A percentile compares a stretch with the other conserved stretches of the same genome.
Evolutionary conservation across 257 asterid species (phyloP).

Genomic region (Lavandula angustifolia): DNA sequence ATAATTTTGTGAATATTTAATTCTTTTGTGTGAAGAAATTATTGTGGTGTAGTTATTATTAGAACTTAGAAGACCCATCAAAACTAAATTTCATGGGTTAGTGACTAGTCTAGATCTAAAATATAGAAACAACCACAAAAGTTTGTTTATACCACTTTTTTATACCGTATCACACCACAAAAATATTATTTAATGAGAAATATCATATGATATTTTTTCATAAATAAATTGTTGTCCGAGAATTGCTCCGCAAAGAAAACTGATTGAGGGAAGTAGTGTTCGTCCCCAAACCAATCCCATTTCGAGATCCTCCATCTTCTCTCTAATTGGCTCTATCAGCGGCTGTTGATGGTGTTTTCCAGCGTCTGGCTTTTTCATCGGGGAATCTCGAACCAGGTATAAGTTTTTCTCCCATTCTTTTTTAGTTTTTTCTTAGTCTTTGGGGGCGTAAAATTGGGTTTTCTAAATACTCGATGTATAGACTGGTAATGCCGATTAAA

Average conservation of each 20-base stretch:
- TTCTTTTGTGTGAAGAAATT: too few relatives aligned
- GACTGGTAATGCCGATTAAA: constrained; percentile 8
- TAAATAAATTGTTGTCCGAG: neutral
- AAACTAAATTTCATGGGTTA: too few relatives aligned
- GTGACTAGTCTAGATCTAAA: too few relatives aligned
- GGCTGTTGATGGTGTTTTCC: constrained; percentile 25
- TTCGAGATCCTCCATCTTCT: constrained; percentile 21
- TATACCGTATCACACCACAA: too few relatives aligned
- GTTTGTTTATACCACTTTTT: too few relatives aligned
- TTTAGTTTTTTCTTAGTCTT: neutral
- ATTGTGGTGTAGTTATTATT: too few relatives aligned
- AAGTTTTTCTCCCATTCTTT: neutral
- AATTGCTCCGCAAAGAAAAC: constrained; percentile 14
- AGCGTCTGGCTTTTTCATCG: constrained; percentile 12
- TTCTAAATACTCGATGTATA: neutral
- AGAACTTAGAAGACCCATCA: too few relatives aligned
- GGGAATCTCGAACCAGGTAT: constrained; percentile 27
- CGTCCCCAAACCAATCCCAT: constrained; percentile 18
- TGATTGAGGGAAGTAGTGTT: constrained; percentile 16
- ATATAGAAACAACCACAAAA: too few relatives aligned
- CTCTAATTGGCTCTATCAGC: too few relatives aligned
- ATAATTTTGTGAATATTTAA: too few relatives aligned
- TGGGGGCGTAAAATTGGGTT: neutral
- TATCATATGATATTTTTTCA: too few relatives aligned
- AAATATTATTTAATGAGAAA: too few relatives aligned